Evolutionary conservation across 2,329 filamentous ascomycete genomes (phyloP).

Genomic region (Pyricularia grisea): DNA sequence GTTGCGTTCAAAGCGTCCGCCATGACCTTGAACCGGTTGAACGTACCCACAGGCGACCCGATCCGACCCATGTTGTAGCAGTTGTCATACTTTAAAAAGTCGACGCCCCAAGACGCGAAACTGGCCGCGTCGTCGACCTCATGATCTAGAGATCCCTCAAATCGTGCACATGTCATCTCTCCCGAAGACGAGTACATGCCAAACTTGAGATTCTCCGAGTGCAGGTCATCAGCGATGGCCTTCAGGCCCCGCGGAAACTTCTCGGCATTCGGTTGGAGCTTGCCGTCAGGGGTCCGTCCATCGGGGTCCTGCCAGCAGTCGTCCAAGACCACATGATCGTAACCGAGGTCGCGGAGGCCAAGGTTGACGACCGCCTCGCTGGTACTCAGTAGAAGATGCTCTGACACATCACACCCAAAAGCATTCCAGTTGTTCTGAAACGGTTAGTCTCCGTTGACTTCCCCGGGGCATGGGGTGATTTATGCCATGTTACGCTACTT

Average conservation of each 20-base stretch:
- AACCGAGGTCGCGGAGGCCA: constrained; percentile 10
- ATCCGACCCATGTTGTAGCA: constrained; percentile 24
- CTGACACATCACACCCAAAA: constrained; percentile 13
- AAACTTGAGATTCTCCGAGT: constrained; percentile 24
- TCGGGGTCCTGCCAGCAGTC: constrained; percentile 10
- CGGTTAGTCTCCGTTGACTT: background rate
- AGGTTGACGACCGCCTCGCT: constrained; percentile 7
- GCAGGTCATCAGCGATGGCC: constrained; percentile 22
- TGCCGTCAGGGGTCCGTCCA: constrained; percentile 15
- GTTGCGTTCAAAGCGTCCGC: constrained; percentile 21
- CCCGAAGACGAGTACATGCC: constrained; percentile 33
- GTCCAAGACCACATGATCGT: constrained; percentile 12
- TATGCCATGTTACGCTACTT: background rate
- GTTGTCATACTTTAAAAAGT: constrained; percentile 45
- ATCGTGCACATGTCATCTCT: constrained; percentile 38
- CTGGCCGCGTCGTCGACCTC: constrained; percentile 42
- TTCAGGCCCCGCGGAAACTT: constrained; percentile 28
- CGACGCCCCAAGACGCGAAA: constrained; percentile 42
- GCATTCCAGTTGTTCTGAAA: constrained; percentile 14
- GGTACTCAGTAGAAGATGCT: constrained; percentile 8
- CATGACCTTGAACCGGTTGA: constrained; percentile 21
- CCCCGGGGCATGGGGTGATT: background rate
- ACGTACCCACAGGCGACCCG: constrained; percentile 17
- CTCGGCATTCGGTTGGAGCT: constrained; percentile 18
- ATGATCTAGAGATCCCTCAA: constrained; percentile 38